These are phyloP conservation scores for Aspergillus sp. DNA, from an alignment of 2,329 filamentous ascomycete genomes.

Conservation along the genomic window DNA sequence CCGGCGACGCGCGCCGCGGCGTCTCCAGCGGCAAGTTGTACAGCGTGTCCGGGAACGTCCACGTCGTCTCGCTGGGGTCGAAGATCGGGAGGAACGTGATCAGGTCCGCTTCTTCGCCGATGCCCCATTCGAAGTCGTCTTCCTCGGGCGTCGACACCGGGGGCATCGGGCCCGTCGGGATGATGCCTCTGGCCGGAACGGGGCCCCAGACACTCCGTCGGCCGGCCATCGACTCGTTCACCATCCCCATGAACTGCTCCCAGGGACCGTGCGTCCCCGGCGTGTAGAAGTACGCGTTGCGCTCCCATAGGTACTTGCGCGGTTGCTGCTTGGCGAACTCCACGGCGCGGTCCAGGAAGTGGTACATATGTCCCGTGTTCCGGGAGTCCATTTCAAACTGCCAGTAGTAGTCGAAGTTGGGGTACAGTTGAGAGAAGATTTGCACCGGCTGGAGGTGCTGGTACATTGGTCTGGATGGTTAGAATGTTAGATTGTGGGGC, in stretches of 20 bases:
- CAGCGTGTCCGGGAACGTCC: conserved; percentile 69
- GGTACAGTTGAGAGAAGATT: conserved; percentile 62
- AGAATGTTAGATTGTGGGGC: conserved; percentile 6
- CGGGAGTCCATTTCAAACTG: conserved; percentile 71
- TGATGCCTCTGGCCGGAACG: conserved; percentile 18
- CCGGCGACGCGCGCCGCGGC: conserved; percentile 68
- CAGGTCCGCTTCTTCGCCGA: conserved; percentile 65
- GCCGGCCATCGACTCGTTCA: conserved; percentile 41
- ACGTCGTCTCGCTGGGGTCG: conserved; percentile 67
- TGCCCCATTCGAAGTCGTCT: conserved; percentile 20
- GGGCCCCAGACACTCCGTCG: conserved; percentile 25
- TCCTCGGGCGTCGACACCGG: conserved; percentile 16
- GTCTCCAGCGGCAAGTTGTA: conserved; percentile 62
- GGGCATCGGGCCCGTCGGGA: conserved; percentile 22
- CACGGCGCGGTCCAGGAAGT: conserved; percentile 67
- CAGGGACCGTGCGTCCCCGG: conserved; percentile 67
- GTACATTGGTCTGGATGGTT: conserved; percentile 23
- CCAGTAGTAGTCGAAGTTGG: conserved; percentile 67
- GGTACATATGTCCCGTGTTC: conserved; percentile 66
- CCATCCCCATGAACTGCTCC: conserved; percentile 68
- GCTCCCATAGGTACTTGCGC: conserved; percentile 73
- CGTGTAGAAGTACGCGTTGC: conserved; percentile 73
- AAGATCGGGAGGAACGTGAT: conserved; percentile 78
- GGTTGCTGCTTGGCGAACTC: conserved; percentile 68
- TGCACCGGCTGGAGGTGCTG: conserved; percentile 58